Base-by-base conservation (phyloP, 768 basidiomycete species). In the Boletus speciosus region DNA sequence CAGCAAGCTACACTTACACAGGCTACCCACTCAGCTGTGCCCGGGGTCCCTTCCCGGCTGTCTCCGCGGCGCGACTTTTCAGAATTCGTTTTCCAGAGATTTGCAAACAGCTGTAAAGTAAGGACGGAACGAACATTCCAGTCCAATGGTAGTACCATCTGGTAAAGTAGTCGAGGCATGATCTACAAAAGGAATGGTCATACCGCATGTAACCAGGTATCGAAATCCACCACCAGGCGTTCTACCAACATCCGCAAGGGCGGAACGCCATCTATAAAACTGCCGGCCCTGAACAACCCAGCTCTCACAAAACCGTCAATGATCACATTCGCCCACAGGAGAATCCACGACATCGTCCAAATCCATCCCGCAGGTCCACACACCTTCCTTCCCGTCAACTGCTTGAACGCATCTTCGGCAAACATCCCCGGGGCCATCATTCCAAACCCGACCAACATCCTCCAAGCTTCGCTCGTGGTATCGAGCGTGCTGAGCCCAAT, bases 341-440 rank as follows among this genome's bases (percentile, higher is more conserved):
- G 1, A 31, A 69, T 35, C 67, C 68, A 72, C 0, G 36, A 7
- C 60, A 66, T 62, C 34, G 66, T 66, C 76, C 75, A 78, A 5
- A 64, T n/a, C 62, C 70, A 65, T 6, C 74, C 74, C 3, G 29
- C 25, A 35, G 39, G 49, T 1, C 74, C 75, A 21, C 57, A 49
- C 6, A 73, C 68, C 25, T 56, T 61, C 46, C 58, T 49, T 5
- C 72, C 69, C 0, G 66, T 71, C 7, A 56, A 21, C 15, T 21
- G 27, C 51, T 55, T 45, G 57, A 59, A 71, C 32, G 2, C 54
- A 21, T 10, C 62, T 61, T 86, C 85, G 11, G 79, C 47, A 2
- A 81, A 46, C 15, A 80, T 59, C 2, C 79, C 82, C 1, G 78
- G 54, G 6, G 77, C 84, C 70, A 78, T 82, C 64, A 81, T 68